Percentiles rank a stretch among this genome's conserved stretches.
These are phyloP conservation scores for Larix sibirica DNA, from an alignment of 83 land plant species.

Conservation along the genomic window DNA sequence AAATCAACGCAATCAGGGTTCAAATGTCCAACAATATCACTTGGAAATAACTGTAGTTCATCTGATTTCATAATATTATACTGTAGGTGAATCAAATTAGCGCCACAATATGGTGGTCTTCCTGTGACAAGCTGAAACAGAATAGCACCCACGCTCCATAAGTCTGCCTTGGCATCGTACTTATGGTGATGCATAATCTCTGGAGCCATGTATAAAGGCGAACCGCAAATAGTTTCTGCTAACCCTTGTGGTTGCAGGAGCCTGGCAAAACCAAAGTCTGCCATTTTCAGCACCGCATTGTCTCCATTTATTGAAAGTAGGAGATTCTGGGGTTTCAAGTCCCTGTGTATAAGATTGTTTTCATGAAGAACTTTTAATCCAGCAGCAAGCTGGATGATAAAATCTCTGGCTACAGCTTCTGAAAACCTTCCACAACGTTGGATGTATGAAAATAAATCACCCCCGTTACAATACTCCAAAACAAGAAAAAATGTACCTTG, in stretches of 20 bases:
- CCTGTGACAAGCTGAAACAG: slow-evolving; percentile 92
- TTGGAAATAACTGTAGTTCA: slow-evolving; percentile 72
- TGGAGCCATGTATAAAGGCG: slow-evolving; percentile 99
- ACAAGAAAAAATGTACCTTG: slow-evolving; percentile 12
- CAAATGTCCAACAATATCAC: slow-evolving; percentile 34
- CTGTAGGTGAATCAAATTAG: slow-evolving; percentile 52
- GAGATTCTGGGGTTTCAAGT: slow-evolving; percentile 65
- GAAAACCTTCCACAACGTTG: neutral
- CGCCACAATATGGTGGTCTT: slow-evolving; percentile 83
- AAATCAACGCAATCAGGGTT: slow-evolving; percentile 85
- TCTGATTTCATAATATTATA: slow-evolving; percentile 84
- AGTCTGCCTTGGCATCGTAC: slow-evolving; percentile 99
- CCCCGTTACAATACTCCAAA: slow-evolving; percentile 23
- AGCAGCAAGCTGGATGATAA: too few relatives aligned
- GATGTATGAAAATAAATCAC: slow-evolving; percentile 54
- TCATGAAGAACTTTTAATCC: too few relatives aligned
- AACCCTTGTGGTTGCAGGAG: slow-evolving; percentile 85
- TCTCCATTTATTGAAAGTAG: too few relatives aligned
- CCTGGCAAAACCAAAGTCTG: slow-evolving; percentile 26
- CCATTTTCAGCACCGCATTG: too few relatives aligned
- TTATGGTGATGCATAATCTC: slow-evolving; percentile 91
- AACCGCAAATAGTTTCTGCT: slow-evolving; percentile 98
- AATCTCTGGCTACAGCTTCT: too few relatives aligned
- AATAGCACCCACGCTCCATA: slow-evolving; percentile 99
- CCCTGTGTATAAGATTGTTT: slow-evolving; percentile 62